These are phyloP conservation scores for Chlorokybus atmophyticus DNA, from an alignment of 139 green algal species.

Conservation along the genomic window DNA sequence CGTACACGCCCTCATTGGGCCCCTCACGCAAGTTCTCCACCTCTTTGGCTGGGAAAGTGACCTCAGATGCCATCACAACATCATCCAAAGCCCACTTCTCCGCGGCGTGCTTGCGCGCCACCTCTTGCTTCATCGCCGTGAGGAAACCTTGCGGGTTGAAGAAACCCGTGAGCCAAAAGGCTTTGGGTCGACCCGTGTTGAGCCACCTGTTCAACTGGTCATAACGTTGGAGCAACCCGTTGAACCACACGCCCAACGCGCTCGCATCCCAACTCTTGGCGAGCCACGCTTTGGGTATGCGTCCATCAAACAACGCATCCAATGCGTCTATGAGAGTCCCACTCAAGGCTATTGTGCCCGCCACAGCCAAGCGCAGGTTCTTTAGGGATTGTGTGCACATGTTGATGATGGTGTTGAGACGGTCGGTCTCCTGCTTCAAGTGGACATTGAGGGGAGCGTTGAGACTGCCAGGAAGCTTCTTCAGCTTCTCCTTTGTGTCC, in stretches of 20 bases:
- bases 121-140: slow-evolving; percentile 34
- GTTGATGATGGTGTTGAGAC: slow-evolving; percentile 64
- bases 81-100: slow-evolving; percentile 92
- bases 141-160: slow-evolving; percentile 77
- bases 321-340: slow-evolving; percentile 62
- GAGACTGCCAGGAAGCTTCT: slow-evolving; percentile 60
- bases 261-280: slow-evolving; percentile 60
- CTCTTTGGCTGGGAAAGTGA: slow-evolving; percentile 71
- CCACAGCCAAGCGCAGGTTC: slow-evolving; percentile 75
- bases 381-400: slow-evolving; percentile 47
- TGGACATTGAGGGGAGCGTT: slow-evolving; percentile 75
- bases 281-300: slow-evolving; percentile 66
- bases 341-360: slow-evolving; percentile 71
- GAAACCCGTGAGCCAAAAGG: slow-evolving; percentile 87
- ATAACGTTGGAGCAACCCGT: slow-evolving; percentile 65
- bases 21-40: slow-evolving; percentile 63
- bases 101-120: slow-evolving; percentile 56
- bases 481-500: slow-evolving; percentile 69
- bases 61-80: slow-evolving; percentile 74
- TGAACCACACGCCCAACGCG: slow-evolving; percentile 76
- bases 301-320: slow-evolving; percentile 70
- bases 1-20: slow-evolving; percentile 75
- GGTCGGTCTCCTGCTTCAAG: slow-evolving; percentile 81
- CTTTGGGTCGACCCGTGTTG: slow-evolving; percentile 64
- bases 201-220: slow-evolving; percentile 89